These are phyloP conservation scores for Dittrichia graveolens DNA, from an alignment of 129 eudicot genomes.

Conservation along the genomic window DNA sequence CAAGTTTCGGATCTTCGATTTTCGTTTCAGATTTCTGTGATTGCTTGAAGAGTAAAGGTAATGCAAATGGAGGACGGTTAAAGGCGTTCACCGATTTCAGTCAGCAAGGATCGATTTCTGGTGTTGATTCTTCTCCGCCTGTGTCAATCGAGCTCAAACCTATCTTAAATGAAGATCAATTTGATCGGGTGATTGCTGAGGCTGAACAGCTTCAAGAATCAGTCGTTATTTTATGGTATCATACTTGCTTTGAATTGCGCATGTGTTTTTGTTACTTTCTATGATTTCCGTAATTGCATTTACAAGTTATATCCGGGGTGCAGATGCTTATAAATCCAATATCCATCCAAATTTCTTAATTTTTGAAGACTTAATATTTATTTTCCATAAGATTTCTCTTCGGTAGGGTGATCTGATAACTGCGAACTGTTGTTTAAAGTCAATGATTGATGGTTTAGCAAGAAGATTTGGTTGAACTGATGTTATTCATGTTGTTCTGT, in stretches of 20 bases:
- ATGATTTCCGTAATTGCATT: not conserved
- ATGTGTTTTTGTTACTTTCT: not conserved
- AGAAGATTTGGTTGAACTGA: conserved; percentile 17
- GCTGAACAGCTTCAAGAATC: conserved; percentile 62
- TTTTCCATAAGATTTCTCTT: not conserved
- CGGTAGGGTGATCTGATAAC: not conserved
- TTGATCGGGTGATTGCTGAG: conserved; percentile 60
- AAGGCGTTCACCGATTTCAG: conserved; percentile 13
- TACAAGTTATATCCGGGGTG: too few relatives aligned
- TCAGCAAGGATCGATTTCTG: conserved; percentile 29
- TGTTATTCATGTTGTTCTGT: conserved; percentile 19
- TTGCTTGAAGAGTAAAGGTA: conserved; percentile 3
- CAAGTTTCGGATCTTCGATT: conserved; percentile 14
- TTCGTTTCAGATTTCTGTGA: conserved; percentile 1
- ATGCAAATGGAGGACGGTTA: conserved; percentile 1
- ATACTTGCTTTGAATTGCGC: not conserved
- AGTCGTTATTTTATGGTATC: conserved; percentile 64
- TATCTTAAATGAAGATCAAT: conserved; percentile 54
- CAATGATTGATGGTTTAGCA: not conserved
- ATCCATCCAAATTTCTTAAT: not conserved
- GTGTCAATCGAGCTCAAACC: conserved; percentile 61
- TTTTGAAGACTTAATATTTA: not conserved
- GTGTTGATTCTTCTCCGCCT: conserved; percentile 43
- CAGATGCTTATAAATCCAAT: not conserved
- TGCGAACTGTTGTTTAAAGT: too few relatives aligned